phyloP scores from a whole-genome alignment of 73 alveolate species.

The Paramecium primaurelia region DNA sequence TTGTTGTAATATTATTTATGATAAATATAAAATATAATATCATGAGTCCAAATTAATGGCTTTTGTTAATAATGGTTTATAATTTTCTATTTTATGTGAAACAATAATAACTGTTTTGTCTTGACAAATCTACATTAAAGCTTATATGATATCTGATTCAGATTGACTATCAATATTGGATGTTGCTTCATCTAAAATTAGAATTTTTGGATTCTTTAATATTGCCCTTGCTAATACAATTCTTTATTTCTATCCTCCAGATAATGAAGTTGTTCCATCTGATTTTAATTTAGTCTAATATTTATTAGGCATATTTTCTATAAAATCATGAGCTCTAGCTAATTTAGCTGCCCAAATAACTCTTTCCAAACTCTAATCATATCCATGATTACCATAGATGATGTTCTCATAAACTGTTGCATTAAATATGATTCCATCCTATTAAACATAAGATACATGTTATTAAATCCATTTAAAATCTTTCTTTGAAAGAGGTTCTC shows the following conservation, averaged over 20 bases:
- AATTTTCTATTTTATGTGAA: constrained; percentile 48
- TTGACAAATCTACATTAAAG: constrained; percentile 35
- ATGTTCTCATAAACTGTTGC: constrained; percentile 49
- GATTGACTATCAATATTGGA: constrained; percentile 29
- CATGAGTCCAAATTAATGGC: background rate
- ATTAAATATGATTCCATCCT: constrained; percentile 55
- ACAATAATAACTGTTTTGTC: constrained; percentile 40
- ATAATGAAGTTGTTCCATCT: constrained; percentile 42
- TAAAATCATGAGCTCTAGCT: constrained; percentile 61
- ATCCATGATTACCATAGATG: constrained; percentile 58
- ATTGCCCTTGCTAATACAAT: constrained; percentile 60
- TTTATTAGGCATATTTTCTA: constrained; percentile 11
- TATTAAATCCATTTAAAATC: constrained; percentile 47
- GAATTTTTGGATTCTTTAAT: constrained; percentile 48
- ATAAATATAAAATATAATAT: background rate
- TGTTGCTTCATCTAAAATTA: constrained; percentile 61
- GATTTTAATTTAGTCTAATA: constrained; percentile 18
- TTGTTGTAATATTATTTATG: background rate
- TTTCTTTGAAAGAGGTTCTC: constrained; percentile 5
- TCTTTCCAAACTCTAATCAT: constrained; percentile 45
- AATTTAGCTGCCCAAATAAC: constrained; percentile 55
- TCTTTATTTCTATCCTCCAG: constrained; percentile 63
- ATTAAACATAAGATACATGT: constrained; percentile 48
- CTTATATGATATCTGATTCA: constrained; percentile 45
- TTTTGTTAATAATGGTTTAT: constrained; percentile 14